Evolutionary conservation across 2,329 filamentous ascomycete genomes (phyloP).

Genomic region (Xylariaceae sp.): DNA sequence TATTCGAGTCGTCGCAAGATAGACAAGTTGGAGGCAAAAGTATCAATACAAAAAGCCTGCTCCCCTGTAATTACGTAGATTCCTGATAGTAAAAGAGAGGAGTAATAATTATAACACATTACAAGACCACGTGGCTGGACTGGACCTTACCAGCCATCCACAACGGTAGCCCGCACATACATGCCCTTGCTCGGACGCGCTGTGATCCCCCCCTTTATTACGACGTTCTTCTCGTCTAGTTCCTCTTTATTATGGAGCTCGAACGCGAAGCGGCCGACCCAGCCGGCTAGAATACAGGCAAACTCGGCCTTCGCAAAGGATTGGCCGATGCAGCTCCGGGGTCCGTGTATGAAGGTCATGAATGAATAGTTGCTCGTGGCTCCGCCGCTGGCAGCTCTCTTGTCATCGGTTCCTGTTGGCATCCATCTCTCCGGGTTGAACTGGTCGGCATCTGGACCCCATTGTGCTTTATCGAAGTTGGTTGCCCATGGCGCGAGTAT

Average conservation of each 20-base stretch:
- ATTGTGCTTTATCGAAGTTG: constrained; percentile 65
- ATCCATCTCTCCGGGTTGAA: constrained; percentile 82
- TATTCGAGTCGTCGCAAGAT: no score
- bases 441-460: constrained; percentile 68
- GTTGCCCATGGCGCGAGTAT: constrained; percentile 62
- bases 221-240: constrained; percentile 61
- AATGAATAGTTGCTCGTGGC: constrained; percentile 72
- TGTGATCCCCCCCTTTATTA: constrained; percentile 68
- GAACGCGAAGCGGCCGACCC: constrained; percentile 72
- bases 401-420: constrained; percentile 34
- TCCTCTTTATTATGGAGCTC: constrained; percentile 53
- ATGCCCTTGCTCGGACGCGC: constrained; percentile 69
- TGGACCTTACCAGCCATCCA: constrained; percentile 65
- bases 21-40: no score
- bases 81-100: no score
- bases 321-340: constrained; percentile 78
- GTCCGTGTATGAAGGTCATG: constrained; percentile 81
- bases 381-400: constrained; percentile 59
- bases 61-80: no score
- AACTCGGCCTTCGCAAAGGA: constrained; percentile 80
- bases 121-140: background rate
- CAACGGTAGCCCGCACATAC: constrained; percentile 59
- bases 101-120: background rate
- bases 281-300: constrained; percentile 72
- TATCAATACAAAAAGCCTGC: no score